phyloP scores from a whole-genome alignment of 139 green algal genomes.

The Coelastrella sp. region DNA sequence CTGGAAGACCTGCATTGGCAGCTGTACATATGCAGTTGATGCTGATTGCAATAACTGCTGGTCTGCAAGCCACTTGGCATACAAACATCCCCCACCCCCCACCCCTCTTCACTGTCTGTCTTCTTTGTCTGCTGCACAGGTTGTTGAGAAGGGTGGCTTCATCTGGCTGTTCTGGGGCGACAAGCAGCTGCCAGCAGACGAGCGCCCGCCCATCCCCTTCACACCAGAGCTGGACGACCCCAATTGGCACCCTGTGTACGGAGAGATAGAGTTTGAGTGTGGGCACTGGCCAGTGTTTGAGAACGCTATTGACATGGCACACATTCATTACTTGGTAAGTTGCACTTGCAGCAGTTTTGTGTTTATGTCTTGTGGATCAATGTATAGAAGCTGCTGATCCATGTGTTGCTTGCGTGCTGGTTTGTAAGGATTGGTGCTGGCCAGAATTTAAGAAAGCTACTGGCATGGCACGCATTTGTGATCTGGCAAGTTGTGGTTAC shows the following conservation, averaged over 20 bases:
- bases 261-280: conserved; percentile 72
- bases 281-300: conserved; percentile 85
- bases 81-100: too few relatives aligned
- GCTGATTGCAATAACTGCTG: too few relatives aligned
- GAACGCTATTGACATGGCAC: conserved; percentile 92
- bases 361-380: too few relatives aligned
- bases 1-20: too few relatives aligned
- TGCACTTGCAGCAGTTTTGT: too few relatives aligned
- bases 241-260: conserved; percentile 80
- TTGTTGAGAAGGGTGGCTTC: conserved; percentile 77
- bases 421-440: too few relatives aligned
- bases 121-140: neutral
- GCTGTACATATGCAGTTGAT: too few relatives aligned
- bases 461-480: conserved; percentile 95
- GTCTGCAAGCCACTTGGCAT: too few relatives aligned
- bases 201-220: conserved; percentile 82
- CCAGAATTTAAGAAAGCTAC: conserved; percentile 94
- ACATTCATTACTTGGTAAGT: conserved; percentile 93
- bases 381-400: too few relatives aligned
- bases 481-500: too few relatives aligned
- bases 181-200: conserved; percentile 73
- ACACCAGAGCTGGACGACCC: conserved; percentile 83
- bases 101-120: too few relatives aligned
- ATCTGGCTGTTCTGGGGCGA: conserved; percentile 89
- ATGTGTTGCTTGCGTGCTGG: too few relatives aligned